Evolutionary conservation across 345 rosid genomes (phyloP).

Genomic region (Corchorus olitorius): DNA sequence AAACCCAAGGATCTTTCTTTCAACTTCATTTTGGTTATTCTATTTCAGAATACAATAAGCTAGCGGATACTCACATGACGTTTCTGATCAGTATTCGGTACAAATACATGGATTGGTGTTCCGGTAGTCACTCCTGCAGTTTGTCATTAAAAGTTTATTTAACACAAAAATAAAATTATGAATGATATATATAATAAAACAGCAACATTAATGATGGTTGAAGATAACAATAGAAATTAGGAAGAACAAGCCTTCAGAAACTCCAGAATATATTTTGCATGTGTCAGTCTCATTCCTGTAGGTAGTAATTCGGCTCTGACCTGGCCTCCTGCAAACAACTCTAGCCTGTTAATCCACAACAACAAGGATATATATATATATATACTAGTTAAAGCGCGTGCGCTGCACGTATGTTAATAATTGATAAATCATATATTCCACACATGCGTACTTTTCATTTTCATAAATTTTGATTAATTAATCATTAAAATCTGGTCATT

Average conservation of each 20-base stretch:
- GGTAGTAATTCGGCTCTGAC: constrained; percentile 98
- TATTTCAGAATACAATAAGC: not conserved
- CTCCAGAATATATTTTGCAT: constrained; percentile 80
- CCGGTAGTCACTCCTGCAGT: constrained; percentile 93
- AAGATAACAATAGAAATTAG: not conserved
- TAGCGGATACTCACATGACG: constrained; percentile 76
- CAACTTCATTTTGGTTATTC: not conserved
- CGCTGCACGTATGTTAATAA: too few species aligned
- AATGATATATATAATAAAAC: not conserved
- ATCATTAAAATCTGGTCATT: too few species aligned
- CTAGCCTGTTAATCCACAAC: constrained; percentile 19
- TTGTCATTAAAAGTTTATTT: not conserved
- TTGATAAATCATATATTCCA: too few species aligned
- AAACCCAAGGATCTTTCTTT: not conserved
- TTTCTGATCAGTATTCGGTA: constrained; percentile 98
- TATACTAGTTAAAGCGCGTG: too few species aligned
- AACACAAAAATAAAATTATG: not conserved
- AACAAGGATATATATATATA: not conserved
- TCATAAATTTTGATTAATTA: too few species aligned
- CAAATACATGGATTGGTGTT: constrained; percentile 87
- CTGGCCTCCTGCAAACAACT: constrained; percentile 76
- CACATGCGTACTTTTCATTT: too few species aligned
- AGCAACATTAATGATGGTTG: not conserved
- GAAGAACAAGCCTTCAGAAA: constrained; percentile 64
- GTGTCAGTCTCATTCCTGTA: constrained; percentile 99